Conservation (phyloP, 305 asterid genomes). For the Fraxinus greggii region DNA sequence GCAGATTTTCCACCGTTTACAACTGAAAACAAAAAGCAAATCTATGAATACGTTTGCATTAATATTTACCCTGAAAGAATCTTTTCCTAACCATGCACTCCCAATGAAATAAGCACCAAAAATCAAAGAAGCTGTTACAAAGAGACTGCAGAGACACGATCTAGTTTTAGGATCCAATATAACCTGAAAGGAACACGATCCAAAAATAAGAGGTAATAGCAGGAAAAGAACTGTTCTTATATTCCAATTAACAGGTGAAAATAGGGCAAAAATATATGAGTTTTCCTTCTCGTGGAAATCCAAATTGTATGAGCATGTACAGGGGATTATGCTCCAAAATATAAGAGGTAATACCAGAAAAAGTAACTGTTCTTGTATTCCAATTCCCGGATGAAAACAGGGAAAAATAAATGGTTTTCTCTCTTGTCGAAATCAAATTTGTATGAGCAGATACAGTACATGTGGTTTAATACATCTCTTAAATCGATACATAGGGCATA, state of each 20-base stretch:
- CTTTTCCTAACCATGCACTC: constrained; percentile 51
- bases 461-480: not conserved
- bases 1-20: not conserved
- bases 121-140: constrained; percentile 51
- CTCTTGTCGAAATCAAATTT: not conserved
- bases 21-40: not conserved
- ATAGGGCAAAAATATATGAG: constrained; percentile 2
- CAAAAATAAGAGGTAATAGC: constrained; percentile 14
- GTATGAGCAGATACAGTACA: not conserved
- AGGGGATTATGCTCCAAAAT: constrained; percentile 21
- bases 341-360: constrained; percentile 8
- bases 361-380: not conserved
- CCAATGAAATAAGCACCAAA: constrained; percentile 60
- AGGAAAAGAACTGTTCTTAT: not conserved
- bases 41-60: constrained; percentile 6
- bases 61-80: constrained; percentile 41
- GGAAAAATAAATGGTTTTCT: not conserved
- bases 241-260: not conserved
- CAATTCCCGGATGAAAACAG: not conserved
- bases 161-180: constrained; percentile 55
- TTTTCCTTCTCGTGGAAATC: not conserved
- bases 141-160: constrained; percentile 56
- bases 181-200: constrained; percentile 45
- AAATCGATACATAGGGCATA: not conserved
- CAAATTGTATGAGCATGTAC: not conserved